Percentiles rank a stretch among this genome's conserved stretches.
Conservation (phyloP, 1,284 basidiomycete species). For the Malassezia yamatoensis region DNA sequence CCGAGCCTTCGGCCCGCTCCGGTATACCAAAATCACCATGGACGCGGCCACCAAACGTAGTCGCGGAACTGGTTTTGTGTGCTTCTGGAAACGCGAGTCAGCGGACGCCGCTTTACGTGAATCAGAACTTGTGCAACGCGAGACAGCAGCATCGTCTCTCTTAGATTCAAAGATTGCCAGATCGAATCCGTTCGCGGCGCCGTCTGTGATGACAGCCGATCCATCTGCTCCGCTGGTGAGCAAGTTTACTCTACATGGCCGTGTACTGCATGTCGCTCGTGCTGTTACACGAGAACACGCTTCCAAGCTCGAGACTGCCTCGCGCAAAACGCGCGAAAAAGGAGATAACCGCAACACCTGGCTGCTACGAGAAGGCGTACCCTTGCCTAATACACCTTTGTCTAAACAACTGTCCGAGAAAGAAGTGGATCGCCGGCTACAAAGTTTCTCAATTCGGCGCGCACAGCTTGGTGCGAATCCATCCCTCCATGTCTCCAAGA, state of each 20-base stretch:
- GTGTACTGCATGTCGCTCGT: conserved; percentile 77
- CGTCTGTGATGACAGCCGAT: conserved; percentile 62
- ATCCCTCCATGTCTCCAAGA: conserved; percentile 83
- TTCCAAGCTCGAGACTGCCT: conserved; percentile 71
- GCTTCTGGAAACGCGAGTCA: conserved; percentile 88
- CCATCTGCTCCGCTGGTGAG: conserved; percentile 76
- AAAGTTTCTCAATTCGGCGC: conserved; percentile 34
- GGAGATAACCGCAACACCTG: conserved; percentile 93
- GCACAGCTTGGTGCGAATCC: conserved; percentile 64
- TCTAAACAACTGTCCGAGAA: conserved; percentile 21
- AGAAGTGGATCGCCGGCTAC: conserved; percentile 36
- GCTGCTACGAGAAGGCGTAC: conserved; percentile 70
- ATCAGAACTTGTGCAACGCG: conserved; percentile 51
- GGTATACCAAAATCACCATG: conserved; percentile 84
- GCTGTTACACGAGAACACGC: conserved; percentile 87
- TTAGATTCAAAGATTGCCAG: neutral
- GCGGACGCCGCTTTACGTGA: conserved; percentile 76
- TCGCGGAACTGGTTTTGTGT: conserved; percentile 88
- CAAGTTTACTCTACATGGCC: conserved; percentile 76
- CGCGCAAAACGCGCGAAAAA: conserved; percentile 66
- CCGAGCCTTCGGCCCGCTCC: conserved; percentile 70
- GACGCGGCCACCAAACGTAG: conserved; percentile 74
- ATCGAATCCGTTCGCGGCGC: conserved; percentile 37
- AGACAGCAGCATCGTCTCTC: conserved; percentile 16
- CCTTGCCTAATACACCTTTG: conserved; percentile 35